A percentile compares a stretch with the other conserved stretches of the same genome.
These are phyloP conservation scores for Fusarium lyarnte DNA, from an alignment of 2,329 filamentous ascomycete species.

Conservation along the genomic window DNA sequence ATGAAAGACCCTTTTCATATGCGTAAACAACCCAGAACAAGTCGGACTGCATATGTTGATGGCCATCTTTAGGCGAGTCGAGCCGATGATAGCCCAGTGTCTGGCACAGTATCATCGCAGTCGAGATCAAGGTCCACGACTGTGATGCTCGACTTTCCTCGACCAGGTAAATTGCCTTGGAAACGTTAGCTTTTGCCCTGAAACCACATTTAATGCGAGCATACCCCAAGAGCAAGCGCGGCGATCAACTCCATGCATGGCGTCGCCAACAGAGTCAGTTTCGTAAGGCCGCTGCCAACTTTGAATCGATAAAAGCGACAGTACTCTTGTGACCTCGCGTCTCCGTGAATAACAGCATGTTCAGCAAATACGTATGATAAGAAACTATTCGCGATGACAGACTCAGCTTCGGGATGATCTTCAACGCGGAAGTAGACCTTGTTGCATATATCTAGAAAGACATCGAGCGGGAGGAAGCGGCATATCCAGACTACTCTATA, in stretches of 20 bases:
- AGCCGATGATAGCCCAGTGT: conserved; percentile 47
- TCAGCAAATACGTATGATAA: conserved; percentile 50
- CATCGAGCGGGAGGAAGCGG: conserved; percentile 46
- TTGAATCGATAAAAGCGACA: conserved; percentile 42
- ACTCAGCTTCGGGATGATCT: conserved; percentile 45
- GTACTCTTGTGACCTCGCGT: conserved; percentile 35
- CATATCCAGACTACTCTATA: conserved; percentile 46
- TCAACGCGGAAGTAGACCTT: conserved; percentile 51
- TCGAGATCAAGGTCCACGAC: conserved; percentile 51
- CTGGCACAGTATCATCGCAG: conserved; percentile 47
- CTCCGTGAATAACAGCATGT: conserved; percentile 41
- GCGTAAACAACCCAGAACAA: conserved; percentile 51
- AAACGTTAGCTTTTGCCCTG: rapidly evolving
- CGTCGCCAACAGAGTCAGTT: conserved; percentile 46
- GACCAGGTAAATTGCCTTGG: conserved; percentile 46
- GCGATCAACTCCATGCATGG: conserved; percentile 48
- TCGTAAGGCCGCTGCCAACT: conserved; percentile 37
- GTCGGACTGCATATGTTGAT: not conserved
- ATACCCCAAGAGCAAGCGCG: conserved; percentile 48
- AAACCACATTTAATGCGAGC: not conserved
- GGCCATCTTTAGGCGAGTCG: rapidly evolving
- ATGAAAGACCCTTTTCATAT: conserved; percentile 50
- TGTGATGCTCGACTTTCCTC: conserved; percentile 46
- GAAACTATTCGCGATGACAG: conserved; percentile 50
- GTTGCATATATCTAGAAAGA: conserved; percentile 45